These are phyloP conservation scores for Effrenium voratum DNA, from an alignment of 73 alveolate genomes.

Conservation along the genomic window DNA sequence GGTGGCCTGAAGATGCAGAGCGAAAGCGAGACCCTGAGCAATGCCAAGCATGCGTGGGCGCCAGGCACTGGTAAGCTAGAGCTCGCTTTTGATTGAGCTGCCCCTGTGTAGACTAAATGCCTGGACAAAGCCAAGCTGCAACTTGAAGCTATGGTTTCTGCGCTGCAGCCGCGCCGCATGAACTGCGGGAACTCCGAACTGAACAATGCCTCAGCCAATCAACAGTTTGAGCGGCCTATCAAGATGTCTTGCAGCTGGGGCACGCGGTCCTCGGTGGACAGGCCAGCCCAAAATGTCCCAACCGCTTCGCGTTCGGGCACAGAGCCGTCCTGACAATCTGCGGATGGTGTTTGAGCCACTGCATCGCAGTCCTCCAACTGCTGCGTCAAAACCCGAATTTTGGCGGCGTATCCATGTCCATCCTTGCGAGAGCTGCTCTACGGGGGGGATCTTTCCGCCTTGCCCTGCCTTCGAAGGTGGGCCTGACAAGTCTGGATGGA, in stretches of 20 bases:
- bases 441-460: background rate
- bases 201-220: slow-evolving; percentile 40
- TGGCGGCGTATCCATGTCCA: background rate
- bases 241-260: background rate
- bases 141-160: no score
- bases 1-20: no score
- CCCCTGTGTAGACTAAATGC: no score
- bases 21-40: no score
- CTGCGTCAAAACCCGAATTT: slow-evolving; percentile 28
- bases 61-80: no score
- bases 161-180: slow-evolving; percentile 86
- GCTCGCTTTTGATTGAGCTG: no score
- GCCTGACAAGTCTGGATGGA: background rate
- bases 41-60: no score
- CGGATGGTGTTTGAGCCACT: background rate
- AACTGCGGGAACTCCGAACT: slow-evolving; percentile 62
- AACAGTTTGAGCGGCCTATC: background rate
- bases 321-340: slow-evolving; percentile 35
- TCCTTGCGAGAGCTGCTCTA: background rate
- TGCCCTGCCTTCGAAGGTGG: background rate
- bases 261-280: slow-evolving; percentile 71
- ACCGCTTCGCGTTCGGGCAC: slow-evolving; percentile 33
- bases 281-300: slow-evolving; percentile 9
- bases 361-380: slow-evolving; percentile 28
- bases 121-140: no score